phyloP scores from a whole-genome alignment of 2,329 filamentous ascomycete species.

The Penicillium polonicum region DNA sequence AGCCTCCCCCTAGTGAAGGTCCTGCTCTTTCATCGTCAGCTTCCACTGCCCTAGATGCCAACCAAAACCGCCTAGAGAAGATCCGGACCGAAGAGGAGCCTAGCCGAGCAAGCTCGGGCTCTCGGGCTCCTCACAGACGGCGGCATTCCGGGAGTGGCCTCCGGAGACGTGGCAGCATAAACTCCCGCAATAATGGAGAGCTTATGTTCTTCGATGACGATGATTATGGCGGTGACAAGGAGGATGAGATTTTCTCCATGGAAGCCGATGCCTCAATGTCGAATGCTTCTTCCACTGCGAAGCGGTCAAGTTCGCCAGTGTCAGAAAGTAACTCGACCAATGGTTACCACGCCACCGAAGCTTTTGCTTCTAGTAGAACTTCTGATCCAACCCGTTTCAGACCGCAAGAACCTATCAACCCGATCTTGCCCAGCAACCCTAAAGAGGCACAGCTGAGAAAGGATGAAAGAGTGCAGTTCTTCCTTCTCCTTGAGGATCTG shows the following conservation, averaged over 20 bases:
- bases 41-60: constrained; percentile 39
- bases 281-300: neutral
- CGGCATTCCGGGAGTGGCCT: constrained; percentile 87
- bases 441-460: constrained; percentile 65
- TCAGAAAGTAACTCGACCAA: constrained; percentile 7
- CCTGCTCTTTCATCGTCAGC: constrained; percentile 39
- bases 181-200: constrained; percentile 66
- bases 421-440: constrained; percentile 63
- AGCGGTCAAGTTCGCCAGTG: constrained; percentile 16
- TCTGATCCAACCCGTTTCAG: constrained; percentile 7
- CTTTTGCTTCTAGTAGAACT: neutral
- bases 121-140: constrained; percentile 47
- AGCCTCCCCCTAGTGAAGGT: constrained; percentile 26
- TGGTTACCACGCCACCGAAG: neutral
- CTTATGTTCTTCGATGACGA: constrained; percentile 91
- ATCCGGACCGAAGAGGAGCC: constrained; percentile 43
- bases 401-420: constrained; percentile 19
- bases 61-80: constrained; percentile 35
- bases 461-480: constrained; percentile 76
- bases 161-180: constrained; percentile 71
- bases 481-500: constrained; percentile 88
- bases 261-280: constrained; percentile 51
- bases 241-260: constrained; percentile 69
- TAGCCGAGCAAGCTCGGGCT: constrained; percentile 42
- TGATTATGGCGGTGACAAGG: constrained; percentile 76